Evolutionary conservation across 306 rosid species (phyloP).

Genomic region (Lathyrus oleraceus): DNA sequence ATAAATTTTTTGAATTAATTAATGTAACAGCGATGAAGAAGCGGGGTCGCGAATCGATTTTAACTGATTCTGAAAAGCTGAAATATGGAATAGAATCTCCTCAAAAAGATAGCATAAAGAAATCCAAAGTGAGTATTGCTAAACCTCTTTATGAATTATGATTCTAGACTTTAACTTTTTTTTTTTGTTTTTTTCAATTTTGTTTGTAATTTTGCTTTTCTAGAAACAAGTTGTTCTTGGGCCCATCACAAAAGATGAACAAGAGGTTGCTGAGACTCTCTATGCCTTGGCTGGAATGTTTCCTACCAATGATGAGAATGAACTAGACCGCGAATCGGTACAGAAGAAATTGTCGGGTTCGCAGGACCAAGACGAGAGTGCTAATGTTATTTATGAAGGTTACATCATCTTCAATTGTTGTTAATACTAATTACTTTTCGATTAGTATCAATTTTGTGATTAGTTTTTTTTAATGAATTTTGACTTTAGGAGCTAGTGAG

Average conservation of each 20-base stretch:
- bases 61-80: conserved; percentile 59
- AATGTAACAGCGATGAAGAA: conserved; percentile 72
- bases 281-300: conserved; percentile 86
- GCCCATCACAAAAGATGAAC: conserved; percentile 81
- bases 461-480: conserved; percentile 25
- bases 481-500: conserved; percentile 31
- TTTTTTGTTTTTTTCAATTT: conserved; percentile 25
- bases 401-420: neutral
- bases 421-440: neutral
- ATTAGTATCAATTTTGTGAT: neutral
- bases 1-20: neutral
- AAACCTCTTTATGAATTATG: conserved; percentile 21
- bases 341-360: conserved; percentile 42
- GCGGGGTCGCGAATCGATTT: conserved; percentile 59
- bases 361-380: conserved; percentile 42
- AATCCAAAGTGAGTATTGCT: conserved; percentile 48
- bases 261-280: conserved; percentile 85
- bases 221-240: conserved; percentile 52
- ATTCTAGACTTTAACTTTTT: conserved; percentile 33
- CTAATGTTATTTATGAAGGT: conserved; percentile 54
- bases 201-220: conserved; percentile 37
- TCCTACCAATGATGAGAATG: conserved; percentile 37
- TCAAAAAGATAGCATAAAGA: conserved; percentile 47
- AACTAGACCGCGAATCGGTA: conserved; percentile 28
- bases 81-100: conserved; percentile 48